Base-by-base conservation (phyloP, 768 basidiomycete species). In the Mycena galopus region DNA sequence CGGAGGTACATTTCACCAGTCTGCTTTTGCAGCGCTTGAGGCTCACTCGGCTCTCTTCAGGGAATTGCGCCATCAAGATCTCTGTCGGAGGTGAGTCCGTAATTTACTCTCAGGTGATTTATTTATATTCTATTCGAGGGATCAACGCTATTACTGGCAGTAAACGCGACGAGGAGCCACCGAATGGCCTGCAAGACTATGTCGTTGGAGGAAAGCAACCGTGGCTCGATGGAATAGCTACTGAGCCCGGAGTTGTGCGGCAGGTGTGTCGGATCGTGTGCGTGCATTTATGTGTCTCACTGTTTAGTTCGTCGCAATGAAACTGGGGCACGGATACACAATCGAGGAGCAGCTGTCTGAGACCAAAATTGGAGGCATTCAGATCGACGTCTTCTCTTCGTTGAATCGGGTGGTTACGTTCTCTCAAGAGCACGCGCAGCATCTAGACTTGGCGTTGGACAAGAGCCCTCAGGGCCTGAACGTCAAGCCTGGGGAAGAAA, bases 381-480 rank as follows among this genome's bases (percentile, higher is more conserved):
- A 65, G 11, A 53, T 65, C 35, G 63, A 65, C 19, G 63, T 65
- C n/a, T 65, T 53, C 23, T 51, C 63, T 27, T 53, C 63, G 3
- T 37, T 65, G 32, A 23, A 10, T 11, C 33, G 33, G 10, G 21
- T 30, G 14, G 61, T n/a, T 17, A 25, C 11, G 35, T 65, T 65
- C 50, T 8, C 25, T n/a, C 44, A 44, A 4, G 60, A 12, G 3
- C 10, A 4, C 21, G 21, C 29, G 27, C 16, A 61, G 27, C 9
- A 12, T 6, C 56, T 19, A n/a, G 19, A 19, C 16, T 39, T 42
- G 39, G 25, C 7, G 44, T 29, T 62, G 39, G 61, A 21, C 16
- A 62, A 30, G 44, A 62, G 42, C 29, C 61, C 61, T 17, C 29
- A 27, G 12, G 14, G 47, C 3, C 23, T 62, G 60, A 21, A 44